Base-by-base conservation (phyloP, 1,139 yeast species). In the Yamadazyma atlantica region DNA sequence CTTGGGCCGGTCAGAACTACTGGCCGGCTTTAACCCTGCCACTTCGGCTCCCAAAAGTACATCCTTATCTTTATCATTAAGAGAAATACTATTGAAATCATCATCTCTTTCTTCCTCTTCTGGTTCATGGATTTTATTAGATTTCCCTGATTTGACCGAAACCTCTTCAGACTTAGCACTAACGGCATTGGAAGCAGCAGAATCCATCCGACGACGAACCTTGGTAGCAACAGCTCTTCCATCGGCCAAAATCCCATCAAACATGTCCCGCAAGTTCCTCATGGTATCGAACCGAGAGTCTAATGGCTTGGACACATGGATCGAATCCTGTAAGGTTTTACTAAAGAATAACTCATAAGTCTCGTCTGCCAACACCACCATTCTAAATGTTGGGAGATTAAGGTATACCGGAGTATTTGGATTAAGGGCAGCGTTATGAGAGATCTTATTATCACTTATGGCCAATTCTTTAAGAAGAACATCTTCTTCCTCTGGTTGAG, bases 351-450 rank as follows among this genome's bases (percentile, higher is more conserved):
- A 66, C 57, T 92, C 97, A 49, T 89, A 83, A 0, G 97, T 86
- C 54, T 89, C 97, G 58, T 90, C 96, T 0, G 97, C 97, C 12
- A 92, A 69, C 3, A 92, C 69, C 14, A 92, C 95, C 98, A 92
- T 92, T 48, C 98, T 72, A 65, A 92, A 92, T 0, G 96, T 89
- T 0, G 97, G 90, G 21, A 90, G 66, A 38, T 86, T 86, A 40
- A 92, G 74, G 39, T 69, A 79, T 14, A 85, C 80, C 0, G 95
- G 95, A 10, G 82, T 74, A 29, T 76, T 73, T 1, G 96, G 96
- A 55, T 89, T 85, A 32, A 88, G 65, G 0, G 96, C 96, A 1
- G 80, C 86, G 54, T 88, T 88, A 38, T 87, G 75, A 2, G 68
- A 50, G 13, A 69, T 62, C 29, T 52, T 58, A 34, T 57, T 48